Evolutionary conservation across 768 basidiomycete genomes (phyloP), one percentile per base, ranked within the genome.

Genomic region (Auricularia heimuer): DNA sequence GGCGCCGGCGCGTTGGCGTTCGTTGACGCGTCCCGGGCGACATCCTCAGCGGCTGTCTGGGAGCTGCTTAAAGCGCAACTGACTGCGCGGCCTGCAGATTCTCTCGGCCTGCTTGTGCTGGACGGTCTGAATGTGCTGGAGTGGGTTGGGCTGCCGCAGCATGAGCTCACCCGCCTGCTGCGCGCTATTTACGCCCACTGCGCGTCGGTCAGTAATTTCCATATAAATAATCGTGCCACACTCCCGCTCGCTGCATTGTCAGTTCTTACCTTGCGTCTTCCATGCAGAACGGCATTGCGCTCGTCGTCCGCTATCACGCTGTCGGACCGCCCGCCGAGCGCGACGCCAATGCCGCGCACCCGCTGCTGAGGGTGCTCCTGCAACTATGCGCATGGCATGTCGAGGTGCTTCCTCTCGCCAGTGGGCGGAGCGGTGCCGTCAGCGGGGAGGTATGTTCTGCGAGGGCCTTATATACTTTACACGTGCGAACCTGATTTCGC

Each of bases 361-460:
- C 84, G 42, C 72, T 89, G 1, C 81, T 89, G 62, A 80, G 80
- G 37, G 75, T 79, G 36, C 75, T 92, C 24, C 74, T 85, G 21
- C 86, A 89, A 63, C 71, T 88, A 2, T 86, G 83, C 67, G 78
- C 84, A 2, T 86, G 87, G 67, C 89, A 90, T 68, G 69, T 92
- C 3, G 90, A 92, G 65, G 85, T 92, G 2, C 78, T 81, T 47
- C 84, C 90, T 0, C 77, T 93, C 6, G 78, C 85, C 1, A 91
- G 87, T 67, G 90, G 90, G 3, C 78, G 85, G 33, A 92, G 91
- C 67, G 90, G 89, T 2, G 79, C 85, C 24, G 87, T 93, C 35
- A 89, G 84, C 65, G 91, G 90, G 21, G 87, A 91, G 80, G 90
- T 89, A 62, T 21, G 78, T 16, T 12, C 21, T 63, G 61, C 24